Percentiles rank a stretch among this genome's conserved stretches.
These are phyloP conservation scores for Fusarium buharicum DNA, from an alignment of 2,329 filamentous ascomycete genomes.

Conservation along the genomic window DNA sequence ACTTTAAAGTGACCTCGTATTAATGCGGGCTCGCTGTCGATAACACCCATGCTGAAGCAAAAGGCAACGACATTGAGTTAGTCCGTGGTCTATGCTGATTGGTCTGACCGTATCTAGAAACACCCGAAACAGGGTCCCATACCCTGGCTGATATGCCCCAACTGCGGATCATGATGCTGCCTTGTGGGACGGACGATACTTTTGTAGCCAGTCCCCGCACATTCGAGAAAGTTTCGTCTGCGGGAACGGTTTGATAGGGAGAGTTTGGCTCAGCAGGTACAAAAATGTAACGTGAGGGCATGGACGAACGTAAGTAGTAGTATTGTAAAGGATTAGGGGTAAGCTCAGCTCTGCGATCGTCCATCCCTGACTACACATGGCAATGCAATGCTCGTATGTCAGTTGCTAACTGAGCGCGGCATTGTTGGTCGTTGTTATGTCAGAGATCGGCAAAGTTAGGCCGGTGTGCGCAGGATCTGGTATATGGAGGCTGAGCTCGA, in stretches of 20 bases:
- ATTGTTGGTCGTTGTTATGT: constrained; percentile 1
- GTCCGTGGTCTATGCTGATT: constrained; percentile 2
- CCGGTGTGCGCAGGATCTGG: constrained; percentile 14
- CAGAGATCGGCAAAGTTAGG: constrained; percentile 25
- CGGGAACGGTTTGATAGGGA: constrained; percentile 11
- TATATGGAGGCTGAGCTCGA: constrained; percentile 28
- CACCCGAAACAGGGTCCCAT: constrained; percentile 14
- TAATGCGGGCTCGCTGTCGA: constrained; percentile 5
- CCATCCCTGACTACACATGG: neutral
- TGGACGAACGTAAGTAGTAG: too few species aligned
- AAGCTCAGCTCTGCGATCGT: neutral
- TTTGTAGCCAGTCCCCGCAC: neutral
- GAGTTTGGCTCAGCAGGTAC: constrained; percentile 28
- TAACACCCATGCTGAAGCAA: neutral
- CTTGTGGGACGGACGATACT: constrained; percentile 22
- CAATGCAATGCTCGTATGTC: too few species aligned
- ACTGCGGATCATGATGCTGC: constrained; percentile 25
- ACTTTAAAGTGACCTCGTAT: constrained; percentile 25
- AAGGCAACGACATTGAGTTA: neutral
- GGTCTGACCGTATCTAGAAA: constrained; percentile 27
- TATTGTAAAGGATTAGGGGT: too few species aligned
- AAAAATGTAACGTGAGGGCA: neutral
- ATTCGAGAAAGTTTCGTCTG: constrained; percentile 14
- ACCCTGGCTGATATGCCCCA: constrained; percentile 9
- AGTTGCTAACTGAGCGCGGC: too few species aligned